Evolutionary conservation across 2,329 filamentous ascomycete species (phyloP).

Genomic region (Paradendryphiella salina): DNA sequence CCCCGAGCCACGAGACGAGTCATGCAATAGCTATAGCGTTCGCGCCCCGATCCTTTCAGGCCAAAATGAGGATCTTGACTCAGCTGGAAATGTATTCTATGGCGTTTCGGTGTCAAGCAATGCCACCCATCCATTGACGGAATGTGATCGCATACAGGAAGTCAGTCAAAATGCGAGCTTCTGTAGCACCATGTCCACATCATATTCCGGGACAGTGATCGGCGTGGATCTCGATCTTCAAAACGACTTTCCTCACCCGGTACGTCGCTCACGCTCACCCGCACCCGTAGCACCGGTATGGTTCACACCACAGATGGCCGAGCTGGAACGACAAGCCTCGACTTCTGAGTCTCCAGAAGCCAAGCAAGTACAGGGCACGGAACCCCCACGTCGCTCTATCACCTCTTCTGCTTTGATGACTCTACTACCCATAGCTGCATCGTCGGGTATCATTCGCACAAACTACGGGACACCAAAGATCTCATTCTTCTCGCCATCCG

Average conservation of each 20-base stretch:
- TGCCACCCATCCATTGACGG: constrained; percentile 21
- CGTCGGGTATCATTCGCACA: constrained; percentile 41
- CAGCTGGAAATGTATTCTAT: constrained; percentile 29
- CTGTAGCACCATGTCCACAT: constrained; percentile 41
- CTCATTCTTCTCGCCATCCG: constrained; percentile 43
- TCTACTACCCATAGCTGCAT: constrained; percentile 45
- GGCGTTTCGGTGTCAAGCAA: constrained; percentile 27
- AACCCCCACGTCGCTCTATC: constrained; percentile 24
- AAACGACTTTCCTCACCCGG: constrained; percentile 19
- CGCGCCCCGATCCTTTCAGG: constrained; percentile 16
- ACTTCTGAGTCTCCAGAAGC: constrained; percentile 13
- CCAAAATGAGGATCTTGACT: constrained; percentile 25
- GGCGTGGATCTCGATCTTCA: constrained; percentile 44
- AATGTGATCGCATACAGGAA: constrained; percentile 21
- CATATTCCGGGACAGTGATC: constrained; percentile 42
- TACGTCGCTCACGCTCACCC: constrained; percentile 27
- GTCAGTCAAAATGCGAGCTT: constrained; percentile 38
- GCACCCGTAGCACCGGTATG: constrained; percentile 30
- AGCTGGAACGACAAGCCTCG: constrained; percentile 22
- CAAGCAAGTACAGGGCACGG: constrained; percentile 2
- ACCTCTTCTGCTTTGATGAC: constrained; percentile 44
- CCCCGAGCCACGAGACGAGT: constrained; percentile 29
- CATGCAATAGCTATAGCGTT: constrained; percentile 16
- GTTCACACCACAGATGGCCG: constrained; percentile 32
- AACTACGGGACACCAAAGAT: constrained; percentile 34